Percentiles rank a stretch among this genome's conserved stretches.
phyloP scores from a whole-genome alignment of 140 eudicot species.

The Erigeron philadelphicus region DNA sequence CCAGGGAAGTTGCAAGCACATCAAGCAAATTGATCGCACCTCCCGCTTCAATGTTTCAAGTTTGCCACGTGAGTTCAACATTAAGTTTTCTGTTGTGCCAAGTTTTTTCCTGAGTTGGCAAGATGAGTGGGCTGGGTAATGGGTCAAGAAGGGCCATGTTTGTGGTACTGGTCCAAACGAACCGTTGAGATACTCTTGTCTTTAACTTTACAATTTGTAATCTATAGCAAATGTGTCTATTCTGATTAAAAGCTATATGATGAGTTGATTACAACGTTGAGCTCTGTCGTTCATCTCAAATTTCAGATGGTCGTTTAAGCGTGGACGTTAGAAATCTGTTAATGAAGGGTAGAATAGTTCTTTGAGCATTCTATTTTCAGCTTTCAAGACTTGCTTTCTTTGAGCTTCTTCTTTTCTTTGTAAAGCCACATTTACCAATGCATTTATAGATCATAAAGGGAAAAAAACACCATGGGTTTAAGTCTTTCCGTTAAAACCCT shows the following conservation, averaged over 20 bases:
- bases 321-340: too few relatives aligned
- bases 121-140: not conserved
- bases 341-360: too few relatives aligned
- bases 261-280: too few relatives aligned
- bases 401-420: not conserved
- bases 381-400: not conserved
- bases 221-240: not conserved
- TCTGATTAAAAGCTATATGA: not conserved
- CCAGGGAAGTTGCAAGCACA: constrained; percentile 75
- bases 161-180: not conserved
- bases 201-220: too few relatives aligned
- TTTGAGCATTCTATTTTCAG: too few relatives aligned
- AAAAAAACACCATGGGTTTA: too few relatives aligned
- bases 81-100: not conserved
- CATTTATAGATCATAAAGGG: too few relatives aligned
- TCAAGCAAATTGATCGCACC: constrained; percentile 60
- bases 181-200: too few relatives aligned
- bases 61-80: constrained; percentile 55
- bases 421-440: too few relatives aligned
- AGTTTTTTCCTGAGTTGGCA: not conserved
- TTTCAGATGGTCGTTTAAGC: too few relatives aligned
- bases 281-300: too few relatives aligned
- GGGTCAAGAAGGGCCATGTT: not conserved
- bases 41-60: constrained; percentile 44
- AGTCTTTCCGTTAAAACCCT: too few relatives aligned